Evolutionary conservation across 139 green algal genomes (phyloP), one percentile per base, ranked within the genome.

Genomic region (Chlamydomonas schloesseri): DNA sequence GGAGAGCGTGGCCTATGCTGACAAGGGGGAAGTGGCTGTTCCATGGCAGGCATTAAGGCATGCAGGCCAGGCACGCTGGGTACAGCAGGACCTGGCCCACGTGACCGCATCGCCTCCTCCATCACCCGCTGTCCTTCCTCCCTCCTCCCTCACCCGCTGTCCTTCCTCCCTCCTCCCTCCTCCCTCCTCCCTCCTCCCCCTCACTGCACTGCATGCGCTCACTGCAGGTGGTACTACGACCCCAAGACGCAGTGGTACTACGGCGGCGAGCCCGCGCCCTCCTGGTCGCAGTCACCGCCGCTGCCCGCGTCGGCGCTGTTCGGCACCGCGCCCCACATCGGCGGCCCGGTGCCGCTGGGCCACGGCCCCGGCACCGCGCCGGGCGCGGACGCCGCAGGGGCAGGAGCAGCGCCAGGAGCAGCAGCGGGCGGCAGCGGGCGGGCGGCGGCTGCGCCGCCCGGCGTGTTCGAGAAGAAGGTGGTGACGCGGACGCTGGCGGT

Each of bases 231-330:
- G 86, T 97, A 97, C 73, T 96, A 94, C 64, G 92, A 97, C 73
- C 79, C 82, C 20, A 94, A 94, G 65, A 94, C 91, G 28, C 24
- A 73, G 1, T 91, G 88, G 91, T 98, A 98, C 81, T 98, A 97
- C 82, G 95, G 95, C 15, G 95, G 95, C 0, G 93, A 97, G 2
- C 94, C 94, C 2, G 70, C 74, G 10, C 81, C 90, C 18, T 85
- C 86, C 1, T 98, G 95, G 95, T 94, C 92, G 29, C 69, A 84
- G 15, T 28, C 69, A 0, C 95, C 94, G 14, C 57, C 81, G 31
- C 88, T 97, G 0, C 94, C 94, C 33, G 65, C 73, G 17, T 90
- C 86, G 31, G 91, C 94, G 18, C 77, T 84, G 15, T 96, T 91
- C 77, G 84, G 90, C 28, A 31, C 53, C 10, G 83, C 83, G 71